Conservation (phyloP, 1,284 basidiomycete genomes). For the Sporisorium exsertum region DNA sequence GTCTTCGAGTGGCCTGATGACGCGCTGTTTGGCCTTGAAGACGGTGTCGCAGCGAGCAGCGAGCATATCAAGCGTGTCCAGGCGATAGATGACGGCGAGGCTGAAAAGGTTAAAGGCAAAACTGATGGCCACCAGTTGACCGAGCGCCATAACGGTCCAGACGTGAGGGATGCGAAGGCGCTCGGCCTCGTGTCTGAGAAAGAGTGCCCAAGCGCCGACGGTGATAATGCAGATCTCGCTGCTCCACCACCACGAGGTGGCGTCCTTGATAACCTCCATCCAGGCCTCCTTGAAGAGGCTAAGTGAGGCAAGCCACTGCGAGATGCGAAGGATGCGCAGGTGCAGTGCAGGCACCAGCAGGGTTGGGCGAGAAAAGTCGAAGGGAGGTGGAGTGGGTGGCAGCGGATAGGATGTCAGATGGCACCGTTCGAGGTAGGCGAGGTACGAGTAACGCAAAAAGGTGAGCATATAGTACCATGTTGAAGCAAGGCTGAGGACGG, state of each 20-base stretch:
- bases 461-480: conserved; percentile 63
- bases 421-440: conserved; percentile 47
- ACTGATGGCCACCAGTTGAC: conserved; percentile 80
- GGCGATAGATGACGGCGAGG: conserved; percentile 73
- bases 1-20: conserved; percentile 16
- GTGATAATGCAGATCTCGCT: conserved; percentile 80
- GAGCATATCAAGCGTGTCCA: conserved; percentile 18
- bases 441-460: conserved; percentile 62
- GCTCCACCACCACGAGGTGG: conserved; percentile 80
- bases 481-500: conserved; percentile 36
- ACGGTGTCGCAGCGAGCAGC: conserved; percentile 12
- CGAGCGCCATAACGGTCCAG: conserved; percentile 81
- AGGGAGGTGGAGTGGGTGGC: conserved; percentile 27
- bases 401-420: conserved; percentile 29
- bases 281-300: conserved; percentile 78
- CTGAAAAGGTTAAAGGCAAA: conserved; percentile 79
- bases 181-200: conserved; percentile 74
- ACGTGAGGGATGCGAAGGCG: conserved; percentile 73
- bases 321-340: conserved; percentile 55
- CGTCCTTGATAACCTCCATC: conserved; percentile 72
- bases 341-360: conserved; percentile 69
- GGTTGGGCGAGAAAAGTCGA: conserved; percentile 16
- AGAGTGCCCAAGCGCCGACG: conserved; percentile 76
- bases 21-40: conserved; percentile 13
- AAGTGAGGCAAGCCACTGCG: conserved; percentile 76